A percentile compares a stretch with the other conserved stretches of the same genome.
These are phyloP conservation scores for Fomitopsis pulvina DNA, from an alignment of 768 basidiomycete species.

Conservation along the genomic window DNA sequence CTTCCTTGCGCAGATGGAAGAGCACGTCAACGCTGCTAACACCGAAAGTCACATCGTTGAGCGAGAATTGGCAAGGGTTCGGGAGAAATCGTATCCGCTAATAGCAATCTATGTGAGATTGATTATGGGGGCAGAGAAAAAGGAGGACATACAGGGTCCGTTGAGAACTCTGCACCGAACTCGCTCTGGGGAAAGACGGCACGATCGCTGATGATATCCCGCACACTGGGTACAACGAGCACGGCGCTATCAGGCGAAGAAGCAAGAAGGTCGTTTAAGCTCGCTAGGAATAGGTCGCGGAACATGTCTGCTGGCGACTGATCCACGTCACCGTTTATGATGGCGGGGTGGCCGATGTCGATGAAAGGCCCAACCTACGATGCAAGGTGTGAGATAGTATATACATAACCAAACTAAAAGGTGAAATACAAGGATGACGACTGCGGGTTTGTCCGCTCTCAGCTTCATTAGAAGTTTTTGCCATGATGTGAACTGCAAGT, in stretches of 20 bases:
- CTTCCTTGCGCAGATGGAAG: constrained; percentile 85
- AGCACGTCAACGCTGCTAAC: constrained; percentile 81
- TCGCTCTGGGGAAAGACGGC: constrained; percentile 82
- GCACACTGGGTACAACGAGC: constrained; percentile 76
- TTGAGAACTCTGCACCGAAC: constrained; percentile 34
- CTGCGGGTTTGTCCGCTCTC: constrained; percentile 61
- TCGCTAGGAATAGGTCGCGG: constrained; percentile 49
- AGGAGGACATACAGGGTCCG: constrained; percentile 44
- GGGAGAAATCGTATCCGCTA: constrained; percentile 78
- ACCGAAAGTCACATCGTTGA: constrained; percentile 79
- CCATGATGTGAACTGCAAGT: constrained; percentile 74
- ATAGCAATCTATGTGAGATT: not conserved
- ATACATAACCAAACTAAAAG: not conserved
- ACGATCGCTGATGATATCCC: constrained; percentile 76
- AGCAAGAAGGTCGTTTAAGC: constrained; percentile 50
- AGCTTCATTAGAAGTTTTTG: constrained; percentile 53
- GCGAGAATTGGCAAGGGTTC: constrained; percentile 80
- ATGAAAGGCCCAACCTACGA: constrained; percentile 87
- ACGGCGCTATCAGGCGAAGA: constrained; percentile 61
- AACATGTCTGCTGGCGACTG: constrained; percentile 64
- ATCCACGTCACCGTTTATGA: constrained; percentile 72
- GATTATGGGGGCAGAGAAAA: not conserved
- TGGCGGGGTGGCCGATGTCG: constrained; percentile 64
- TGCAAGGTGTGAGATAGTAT: not conserved
- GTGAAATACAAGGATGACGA: constrained; percentile 63